phyloP scores from a whole-genome alignment of 805 yeast genomes.

The Kuraishia molischiana region DNA sequence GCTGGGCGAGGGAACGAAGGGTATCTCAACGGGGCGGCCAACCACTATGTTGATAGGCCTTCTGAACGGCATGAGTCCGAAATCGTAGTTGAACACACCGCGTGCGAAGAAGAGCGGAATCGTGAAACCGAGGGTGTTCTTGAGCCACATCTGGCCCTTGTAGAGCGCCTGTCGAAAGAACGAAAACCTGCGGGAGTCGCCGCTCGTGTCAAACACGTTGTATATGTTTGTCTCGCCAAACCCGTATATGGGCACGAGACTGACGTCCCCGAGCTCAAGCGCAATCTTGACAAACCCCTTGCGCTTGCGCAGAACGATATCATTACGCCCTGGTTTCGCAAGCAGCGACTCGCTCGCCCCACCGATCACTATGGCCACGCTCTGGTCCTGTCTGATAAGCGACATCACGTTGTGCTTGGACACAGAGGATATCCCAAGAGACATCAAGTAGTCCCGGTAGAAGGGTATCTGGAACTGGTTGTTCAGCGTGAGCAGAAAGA shows the following conservation, averaged over 20 bases:
- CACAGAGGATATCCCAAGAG: slow-evolving; percentile 81
- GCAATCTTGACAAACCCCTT: slow-evolving; percentile 89
- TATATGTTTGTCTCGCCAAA: slow-evolving; percentile 78
- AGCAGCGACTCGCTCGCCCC: slow-evolving; percentile 89
- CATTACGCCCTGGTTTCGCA: slow-evolving; percentile 51
- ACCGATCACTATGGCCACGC: slow-evolving; percentile 87
- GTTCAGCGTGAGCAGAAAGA: slow-evolving; percentile 68
- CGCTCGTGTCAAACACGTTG: slow-evolving; percentile 25
- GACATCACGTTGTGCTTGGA: slow-evolving; percentile 61
- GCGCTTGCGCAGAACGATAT: slow-evolving; percentile 65
- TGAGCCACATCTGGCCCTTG: slow-evolving; percentile 62
- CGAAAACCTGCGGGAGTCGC: slow-evolving; percentile 1
- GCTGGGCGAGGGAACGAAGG: slow-evolving; percentile 32
- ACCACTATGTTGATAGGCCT: slow-evolving; percentile 68
- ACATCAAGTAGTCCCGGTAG: slow-evolving; percentile 74
- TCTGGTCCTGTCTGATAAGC: slow-evolving; percentile 52
- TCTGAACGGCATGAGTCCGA: slow-evolving; percentile 83
- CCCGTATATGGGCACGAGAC: slow-evolving; percentile 78
- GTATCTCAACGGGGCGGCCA: slow-evolving; percentile 58
- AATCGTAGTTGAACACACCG: slow-evolving; percentile 86
- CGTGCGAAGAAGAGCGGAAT: slow-evolving; percentile 87
- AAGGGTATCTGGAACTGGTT: slow-evolving; percentile 81
- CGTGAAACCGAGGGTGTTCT: slow-evolving; percentile 68
- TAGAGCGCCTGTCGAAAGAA: slow-evolving; percentile 24
- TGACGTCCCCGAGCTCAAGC: slow-evolving; percentile 64